Evolutionary conservation across 129 eudicot genomes (phyloP).

Genomic region (Ambrosia trifida): DNA sequence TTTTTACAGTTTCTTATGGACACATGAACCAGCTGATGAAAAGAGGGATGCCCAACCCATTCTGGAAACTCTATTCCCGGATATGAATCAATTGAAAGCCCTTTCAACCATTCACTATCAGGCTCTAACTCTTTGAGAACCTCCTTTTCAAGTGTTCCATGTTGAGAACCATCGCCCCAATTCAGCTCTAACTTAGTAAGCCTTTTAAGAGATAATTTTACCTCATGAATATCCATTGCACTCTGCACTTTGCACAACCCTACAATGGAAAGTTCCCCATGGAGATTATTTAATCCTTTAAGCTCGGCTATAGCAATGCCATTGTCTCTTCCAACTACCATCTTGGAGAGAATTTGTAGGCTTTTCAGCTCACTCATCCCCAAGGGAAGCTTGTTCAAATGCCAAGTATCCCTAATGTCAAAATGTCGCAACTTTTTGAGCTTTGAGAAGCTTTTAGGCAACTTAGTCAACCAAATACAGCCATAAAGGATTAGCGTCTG

Average conservation of each 20-base stretch:
- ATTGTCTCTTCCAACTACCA: too few species aligned
- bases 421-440: not conserved
- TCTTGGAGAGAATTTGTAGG: too few species aligned
- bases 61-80: constrained; percentile 9
- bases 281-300: not conserved
- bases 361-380: too few species aligned
- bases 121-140: constrained; percentile 2
- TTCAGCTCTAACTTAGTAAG: not conserved
- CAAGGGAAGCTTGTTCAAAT: not conserved
- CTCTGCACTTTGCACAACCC: not conserved
- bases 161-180: not conserved
- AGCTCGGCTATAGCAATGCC: too few species aligned
- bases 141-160: not conserved
- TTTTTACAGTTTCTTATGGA: not conserved
- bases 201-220: not conserved
- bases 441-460: not conserved
- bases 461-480: not conserved
- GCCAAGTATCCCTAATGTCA: not conserved
- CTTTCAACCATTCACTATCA: not conserved
- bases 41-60: constrained; percentile 40
- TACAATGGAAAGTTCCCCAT: not conserved
- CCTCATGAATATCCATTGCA: not conserved
- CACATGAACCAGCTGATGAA: not conserved
- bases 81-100: not conserved
- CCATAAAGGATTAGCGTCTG: not conserved